Conservation (phyloP, 805 yeast species). For the Lipomyces yamanashiensis region DNA sequence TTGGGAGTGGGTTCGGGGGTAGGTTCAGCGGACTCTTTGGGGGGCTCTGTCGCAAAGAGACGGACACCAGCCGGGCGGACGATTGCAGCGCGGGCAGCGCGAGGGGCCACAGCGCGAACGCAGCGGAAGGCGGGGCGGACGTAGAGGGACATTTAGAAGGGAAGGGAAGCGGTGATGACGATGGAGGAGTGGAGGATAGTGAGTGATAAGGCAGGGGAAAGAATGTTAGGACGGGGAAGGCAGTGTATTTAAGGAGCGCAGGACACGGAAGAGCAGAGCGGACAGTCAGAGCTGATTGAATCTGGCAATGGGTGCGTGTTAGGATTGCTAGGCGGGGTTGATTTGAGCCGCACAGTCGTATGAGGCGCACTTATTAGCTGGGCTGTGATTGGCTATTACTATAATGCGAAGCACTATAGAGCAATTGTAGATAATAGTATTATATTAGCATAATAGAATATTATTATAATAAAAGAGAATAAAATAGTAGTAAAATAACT, state of each 20-base stretch:
- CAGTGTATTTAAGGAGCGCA: neutral
- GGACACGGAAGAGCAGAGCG: neutral
- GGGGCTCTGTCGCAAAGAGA: conserved; percentile 16
- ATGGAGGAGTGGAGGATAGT: neutral
- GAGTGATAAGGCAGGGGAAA: neutral
- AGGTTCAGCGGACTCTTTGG: conserved; percentile 10
- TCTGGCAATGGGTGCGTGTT: too few relatives aligned
- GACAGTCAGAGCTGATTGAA: too few relatives aligned
- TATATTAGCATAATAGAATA: too few relatives aligned
- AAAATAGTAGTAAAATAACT: too few relatives aligned
- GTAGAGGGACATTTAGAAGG: conserved; percentile 6
- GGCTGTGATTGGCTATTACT: conserved; percentile 4
- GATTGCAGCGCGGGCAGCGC: conserved; percentile 18
- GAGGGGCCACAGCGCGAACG: conserved; percentile 9
- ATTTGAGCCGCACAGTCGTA: conserved; percentile 8
- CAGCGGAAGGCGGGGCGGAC: conserved; percentile 18
- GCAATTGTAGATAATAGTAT: too few relatives aligned
- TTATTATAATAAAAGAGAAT: too few relatives aligned
- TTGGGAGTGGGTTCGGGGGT: conserved; percentile 11
- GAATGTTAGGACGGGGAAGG: neutral
- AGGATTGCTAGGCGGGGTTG: conserved; percentile 8
- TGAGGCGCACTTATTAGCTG: conserved; percentile 11
- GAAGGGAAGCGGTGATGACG: neutral
- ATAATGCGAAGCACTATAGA: too few relatives aligned
- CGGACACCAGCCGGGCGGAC: conserved; percentile 12